A percentile compares a stretch with the other conserved stretches of the same genome.
These are phyloP conservation scores for Coemansia aciculifera DNA, from an alignment of 192 early-diverging fungal genomes.

Conservation along the genomic window DNA sequence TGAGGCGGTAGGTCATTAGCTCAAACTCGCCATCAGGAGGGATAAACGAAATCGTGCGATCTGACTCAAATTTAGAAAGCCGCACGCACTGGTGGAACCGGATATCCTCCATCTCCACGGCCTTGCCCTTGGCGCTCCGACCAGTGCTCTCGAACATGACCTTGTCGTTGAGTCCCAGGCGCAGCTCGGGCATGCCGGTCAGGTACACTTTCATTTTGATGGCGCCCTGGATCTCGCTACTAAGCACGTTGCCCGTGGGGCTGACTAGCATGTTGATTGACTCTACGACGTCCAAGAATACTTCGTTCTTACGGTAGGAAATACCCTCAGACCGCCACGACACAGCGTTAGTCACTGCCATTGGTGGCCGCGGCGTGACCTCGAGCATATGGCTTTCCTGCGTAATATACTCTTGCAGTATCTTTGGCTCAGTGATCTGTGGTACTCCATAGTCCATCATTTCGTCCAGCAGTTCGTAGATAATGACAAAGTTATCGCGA, in stretches of 20 bases:
- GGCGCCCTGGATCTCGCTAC: constrained; percentile 76
- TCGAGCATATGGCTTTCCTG: constrained; percentile 97
- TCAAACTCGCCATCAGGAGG: constrained; percentile 92
- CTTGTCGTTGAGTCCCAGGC: constrained; percentile 86
- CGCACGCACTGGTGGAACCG: constrained; percentile 91
- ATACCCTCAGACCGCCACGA: constrained; percentile 74
- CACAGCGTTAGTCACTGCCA: constrained; percentile 74
- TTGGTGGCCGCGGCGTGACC: constrained; percentile 84
- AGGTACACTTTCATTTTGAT: constrained; percentile 87
- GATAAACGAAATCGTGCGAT: constrained; percentile 87
- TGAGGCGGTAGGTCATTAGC: constrained; percentile 85
- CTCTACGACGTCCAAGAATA: constrained; percentile 75
- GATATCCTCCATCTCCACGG: constrained; percentile 90
- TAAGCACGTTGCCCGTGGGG: constrained; percentile 61
- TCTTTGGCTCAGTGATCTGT: constrained; percentile 87
- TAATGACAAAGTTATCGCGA: constrained; percentile 88
- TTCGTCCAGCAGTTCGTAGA: constrained; percentile 87
- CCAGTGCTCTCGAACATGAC: constrained; percentile 93
- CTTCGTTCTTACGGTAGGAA: constrained; percentile 74
- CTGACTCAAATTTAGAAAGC: constrained; percentile 82
- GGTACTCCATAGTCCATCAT: constrained; percentile 94
- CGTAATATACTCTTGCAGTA: constrained; percentile 92
- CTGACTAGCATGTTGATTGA: constrained; percentile 72
- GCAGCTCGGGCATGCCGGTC: constrained; percentile 83
- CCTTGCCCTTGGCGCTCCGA: constrained; percentile 66